These are phyloP conservation scores for Pseudozyma thailandica DNA, from an alignment of 1,284 basidiomycete species.

Conservation along the genomic window DNA sequence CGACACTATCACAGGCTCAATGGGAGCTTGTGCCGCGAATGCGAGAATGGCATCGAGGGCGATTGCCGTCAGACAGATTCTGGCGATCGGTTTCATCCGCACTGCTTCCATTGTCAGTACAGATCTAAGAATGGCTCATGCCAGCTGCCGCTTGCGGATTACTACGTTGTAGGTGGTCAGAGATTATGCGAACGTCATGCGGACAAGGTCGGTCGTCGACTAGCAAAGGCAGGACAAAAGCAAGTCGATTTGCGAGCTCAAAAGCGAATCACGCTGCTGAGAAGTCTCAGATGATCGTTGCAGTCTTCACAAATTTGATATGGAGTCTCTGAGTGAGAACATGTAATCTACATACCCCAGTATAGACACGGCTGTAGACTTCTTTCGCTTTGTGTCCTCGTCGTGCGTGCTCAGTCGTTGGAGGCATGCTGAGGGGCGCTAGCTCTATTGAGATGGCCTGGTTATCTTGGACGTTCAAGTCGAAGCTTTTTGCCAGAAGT, in stretches of 20 bases:
- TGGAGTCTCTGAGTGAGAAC: too few species aligned
- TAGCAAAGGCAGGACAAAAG: constrained; percentile 34
- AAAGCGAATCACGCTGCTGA: constrained; percentile 52
- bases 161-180: constrained; percentile 43
- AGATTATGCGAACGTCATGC: constrained; percentile 55
- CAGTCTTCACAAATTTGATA: not conserved
- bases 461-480: too few species aligned
- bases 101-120: constrained; percentile 56
- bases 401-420: too few species aligned
- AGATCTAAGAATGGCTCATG: constrained; percentile 33
- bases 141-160: constrained; percentile 34
- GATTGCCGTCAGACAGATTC: constrained; percentile 57
- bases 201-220: constrained; percentile 29
- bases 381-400: too few species aligned
- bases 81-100: constrained; percentile 54
- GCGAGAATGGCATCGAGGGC: constrained; percentile 56
- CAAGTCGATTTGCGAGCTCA: constrained; percentile 37
- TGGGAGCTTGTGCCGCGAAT: constrained; percentile 55
- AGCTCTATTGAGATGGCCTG: too few species aligned
- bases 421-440: too few species aligned
- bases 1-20: constrained; percentile 52
- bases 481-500: too few species aligned
- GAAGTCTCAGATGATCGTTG: constrained; percentile 18
- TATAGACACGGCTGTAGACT: too few species aligned
- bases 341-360: too few species aligned